Evolutionary conservation across 2,329 filamentous ascomycete genomes (phyloP), one percentile per base, ranked within the genome.

Genomic region (Pseudogymnoascus sp.): DNA sequence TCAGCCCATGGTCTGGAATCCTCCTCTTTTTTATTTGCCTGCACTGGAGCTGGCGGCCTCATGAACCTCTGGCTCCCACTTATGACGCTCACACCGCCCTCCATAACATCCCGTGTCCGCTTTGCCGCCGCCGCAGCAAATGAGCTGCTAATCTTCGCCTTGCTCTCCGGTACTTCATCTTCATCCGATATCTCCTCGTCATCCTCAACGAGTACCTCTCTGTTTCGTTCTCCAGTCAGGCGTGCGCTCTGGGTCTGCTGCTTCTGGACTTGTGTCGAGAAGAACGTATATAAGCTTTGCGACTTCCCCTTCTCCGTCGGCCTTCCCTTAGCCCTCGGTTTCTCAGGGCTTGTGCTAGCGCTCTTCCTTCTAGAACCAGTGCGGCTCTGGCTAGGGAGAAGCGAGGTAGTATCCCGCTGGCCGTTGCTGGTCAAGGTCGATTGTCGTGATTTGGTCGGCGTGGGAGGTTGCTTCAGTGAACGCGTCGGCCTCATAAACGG

Each of bases 1-100:
- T 97, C 92, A 14, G 89, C 89, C 93, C 93, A 97, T 2, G 93
- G 92, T 61, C 88, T 83, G 59, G 80, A 75, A 67, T 91, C 87
- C 37, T 83, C 79, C 59, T 79, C 77, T 6, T 69, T 41, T 3
- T 67, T 66, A 6, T 67, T 66, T 10, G 70, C 60, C 14, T 69
- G 69, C 19, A 70, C 66, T 2, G 70, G 70, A 8, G 70, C 67
- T 7, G 75, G 69, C 11, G 78, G 81, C 64, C 74, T 78, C 23
- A 83, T 70, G 64, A 85, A 86, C 63, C 75, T 79, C 67, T 83
- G 81, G 66, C 81, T 83, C 26, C 76, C 74, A 29, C 65, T 69
- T 65, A 68, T 65, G 10, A 63, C 58, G 26, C 68, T 66, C 59
- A 64, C 64, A 31, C 69, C 64, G 2, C 61, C 64, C 58, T 64